Percentiles rank a stretch among this genome's conserved stretches.
These are phyloP conservation scores for Penicillium paneum DNA, from an alignment of 2,329 filamentous ascomycete species.

Conservation along the genomic window DNA sequence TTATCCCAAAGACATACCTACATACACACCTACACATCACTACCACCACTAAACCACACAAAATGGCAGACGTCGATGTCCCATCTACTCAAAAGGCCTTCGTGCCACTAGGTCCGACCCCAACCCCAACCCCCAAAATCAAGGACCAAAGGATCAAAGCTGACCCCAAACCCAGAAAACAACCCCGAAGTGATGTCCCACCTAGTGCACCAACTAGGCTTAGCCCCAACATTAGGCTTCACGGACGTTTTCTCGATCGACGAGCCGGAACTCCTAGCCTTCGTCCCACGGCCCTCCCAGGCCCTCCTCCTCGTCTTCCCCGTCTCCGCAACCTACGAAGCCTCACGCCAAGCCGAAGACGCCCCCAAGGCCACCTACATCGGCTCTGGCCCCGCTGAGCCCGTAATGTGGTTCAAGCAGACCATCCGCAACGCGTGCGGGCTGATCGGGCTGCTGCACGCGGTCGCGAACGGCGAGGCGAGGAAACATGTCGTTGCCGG, in stretches of 20 bases:
- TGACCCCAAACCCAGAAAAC: slow-evolving; percentile 49
- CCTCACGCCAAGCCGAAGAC: slow-evolving; percentile 72
- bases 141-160: slow-evolving; percentile 3
- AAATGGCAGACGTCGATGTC: slow-evolving; percentile 38
- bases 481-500: slow-evolving; percentile 57
- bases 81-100: slow-evolving; percentile 46
- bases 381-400: slow-evolving; percentile 65
- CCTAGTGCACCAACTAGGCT: slow-evolving; percentile 78
- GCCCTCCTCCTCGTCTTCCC: slow-evolving; percentile 93
- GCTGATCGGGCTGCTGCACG: slow-evolving; percentile 82
- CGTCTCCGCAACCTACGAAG: slow-evolving; percentile 74
- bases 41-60: slow-evolving; percentile 1
- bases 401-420: slow-evolving; percentile 90
- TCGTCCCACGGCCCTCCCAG: slow-evolving; percentile 82
- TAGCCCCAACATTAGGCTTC: slow-evolving; percentile 72
- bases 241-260: slow-evolving; percentile 91
- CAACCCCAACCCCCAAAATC: neutral
- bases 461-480: slow-evolving; percentile 72
- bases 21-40: too few species aligned
- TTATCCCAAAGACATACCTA: neutral
- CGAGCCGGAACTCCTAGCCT: slow-evolving; percentile 77
- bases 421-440: slow-evolving; percentile 94
- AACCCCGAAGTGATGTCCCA: slow-evolving; percentile 87
- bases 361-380: slow-evolving; percentile 59
- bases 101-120: slow-evolving; percentile 44